Conservation (phyloP, 805 yeast species). For the Yamadazyma laniorum region DNA sequence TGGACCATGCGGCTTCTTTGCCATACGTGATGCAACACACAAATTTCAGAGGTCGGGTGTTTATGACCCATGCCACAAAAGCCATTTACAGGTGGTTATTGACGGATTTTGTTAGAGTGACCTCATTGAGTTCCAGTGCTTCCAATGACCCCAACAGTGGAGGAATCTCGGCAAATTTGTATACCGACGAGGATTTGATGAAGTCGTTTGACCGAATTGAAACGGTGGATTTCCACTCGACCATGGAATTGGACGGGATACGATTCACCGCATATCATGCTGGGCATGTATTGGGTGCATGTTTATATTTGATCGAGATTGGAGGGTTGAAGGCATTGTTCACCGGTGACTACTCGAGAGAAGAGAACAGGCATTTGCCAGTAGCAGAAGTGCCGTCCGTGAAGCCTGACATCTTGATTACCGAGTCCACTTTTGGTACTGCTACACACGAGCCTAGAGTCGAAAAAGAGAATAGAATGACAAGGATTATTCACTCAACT, state of each 20-base stretch:
- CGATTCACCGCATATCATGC: constrained; percentile 98
- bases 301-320: constrained; percentile 93
- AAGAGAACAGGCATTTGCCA: constrained; percentile 90
- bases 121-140: constrained; percentile 44
- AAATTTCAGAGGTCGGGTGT: constrained; percentile 89
- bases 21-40: constrained; percentile 99
- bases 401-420: constrained; percentile 84
- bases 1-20: constrained; percentile 96
- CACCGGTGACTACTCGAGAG: constrained; percentile 97
- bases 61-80: constrained; percentile 99
- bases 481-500: constrained; percentile 80
- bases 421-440: constrained; percentile 97
- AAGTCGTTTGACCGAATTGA: constrained; percentile 88
- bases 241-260: constrained; percentile 90
- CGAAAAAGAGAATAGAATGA: constrained; percentile 80
- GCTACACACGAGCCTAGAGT: constrained; percentile 91
- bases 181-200: constrained; percentile 86
- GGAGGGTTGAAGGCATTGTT: constrained; percentile 87
- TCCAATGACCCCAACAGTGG: constrained; percentile 41
- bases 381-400: constrained; percentile 91
- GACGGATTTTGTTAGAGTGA: constrained; percentile 91
- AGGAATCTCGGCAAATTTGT: constrained; percentile 49
- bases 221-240: constrained; percentile 93
- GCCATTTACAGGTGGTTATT: constrained; percentile 96
- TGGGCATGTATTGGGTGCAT: constrained; percentile 99